These are phyloP conservation scores for Cyclanthera cordifolia DNA, from an alignment of 306 rosid genomes.

Conservation along the genomic window DNA sequence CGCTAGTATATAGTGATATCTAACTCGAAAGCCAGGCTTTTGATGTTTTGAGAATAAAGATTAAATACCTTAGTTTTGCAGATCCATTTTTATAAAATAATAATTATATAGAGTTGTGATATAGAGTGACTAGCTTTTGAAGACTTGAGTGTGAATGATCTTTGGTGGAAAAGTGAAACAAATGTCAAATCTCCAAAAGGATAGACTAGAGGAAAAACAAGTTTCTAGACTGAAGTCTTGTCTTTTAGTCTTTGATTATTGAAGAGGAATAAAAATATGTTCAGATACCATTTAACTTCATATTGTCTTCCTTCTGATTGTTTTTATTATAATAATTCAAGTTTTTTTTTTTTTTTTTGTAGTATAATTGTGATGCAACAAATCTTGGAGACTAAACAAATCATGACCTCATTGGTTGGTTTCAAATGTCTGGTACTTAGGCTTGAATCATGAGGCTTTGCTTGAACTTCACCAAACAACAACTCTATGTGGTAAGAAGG, in stretches of 20 bases:
- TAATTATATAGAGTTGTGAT: neutral
- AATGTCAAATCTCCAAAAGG: neutral
- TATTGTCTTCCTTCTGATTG: neutral
- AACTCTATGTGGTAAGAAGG: neutral
- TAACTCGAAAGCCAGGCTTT: too few species aligned
- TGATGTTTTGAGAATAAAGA: neutral
- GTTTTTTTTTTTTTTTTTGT: too few species aligned
- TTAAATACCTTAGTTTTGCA: neutral
- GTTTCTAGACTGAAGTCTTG: neutral
- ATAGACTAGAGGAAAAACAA: neutral
- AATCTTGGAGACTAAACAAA: neutral
- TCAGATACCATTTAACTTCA: neutral
- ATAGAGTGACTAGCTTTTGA: neutral
- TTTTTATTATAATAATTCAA: constrained; percentile 5
- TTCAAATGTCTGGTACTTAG: neutral
- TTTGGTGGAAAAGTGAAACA: neutral
- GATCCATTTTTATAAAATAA: neutral
- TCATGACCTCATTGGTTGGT: neutral
- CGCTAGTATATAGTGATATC: neutral
- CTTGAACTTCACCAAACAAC: neutral
- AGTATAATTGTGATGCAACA: neutral
- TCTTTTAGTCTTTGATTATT: neutral
- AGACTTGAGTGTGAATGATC: neutral
- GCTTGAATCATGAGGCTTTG: neutral
- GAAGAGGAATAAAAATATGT: neutral